Base-by-base conservation (phyloP, 345 rosid genomes). In the Acer negundo region DNA sequence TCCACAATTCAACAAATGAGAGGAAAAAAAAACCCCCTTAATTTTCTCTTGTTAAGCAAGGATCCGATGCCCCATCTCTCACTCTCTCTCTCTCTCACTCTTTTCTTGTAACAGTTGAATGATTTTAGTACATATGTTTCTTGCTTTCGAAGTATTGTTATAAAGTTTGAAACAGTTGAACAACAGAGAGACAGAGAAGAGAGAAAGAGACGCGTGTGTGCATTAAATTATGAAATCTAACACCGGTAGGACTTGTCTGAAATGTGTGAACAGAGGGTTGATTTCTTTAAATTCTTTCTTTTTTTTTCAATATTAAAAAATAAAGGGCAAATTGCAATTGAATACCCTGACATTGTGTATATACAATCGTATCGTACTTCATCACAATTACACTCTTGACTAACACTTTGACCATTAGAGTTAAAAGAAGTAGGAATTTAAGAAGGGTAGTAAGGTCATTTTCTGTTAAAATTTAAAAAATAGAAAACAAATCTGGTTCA, bases 41-140 rank as follows among this genome's bases (percentile, higher is more conserved):
- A 51, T 35, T 22, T 62, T 65, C 77, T 38, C 79, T 67, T 68
- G 77, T 2, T 20, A 82, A 70, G 59, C 63, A 70, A 82, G 89
- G 82, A 82, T 84, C 89, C 89, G 69, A 88, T 67, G 90, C 80
- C 62, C 61, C 42, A 53, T 24, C 76, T 72, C n/a, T 63, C 46
- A 31, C 58, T 9, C 19, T 0, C 78, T 64, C 13, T 24, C 72
- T 64, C 13, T n/a, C 72, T 7, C 46, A 42, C 10, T 42, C 46
- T 42, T 42, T 42, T 8, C 46, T 42, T 42, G 10, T 42, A 1
- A 42, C 46, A 42, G 46, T 6, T 9, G 46, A 42, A 42, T 7
- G 46, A 42, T 7, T 42, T 8, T 10, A 11, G 46, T 31, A 6
- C 8, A 75, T 20, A 22, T 10, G 12, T 59, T 59, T 1, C 10